Base-by-base conservation (phyloP, 2,329 filamentous ascomycete genomes). In the Aspergillus niger region DNA sequence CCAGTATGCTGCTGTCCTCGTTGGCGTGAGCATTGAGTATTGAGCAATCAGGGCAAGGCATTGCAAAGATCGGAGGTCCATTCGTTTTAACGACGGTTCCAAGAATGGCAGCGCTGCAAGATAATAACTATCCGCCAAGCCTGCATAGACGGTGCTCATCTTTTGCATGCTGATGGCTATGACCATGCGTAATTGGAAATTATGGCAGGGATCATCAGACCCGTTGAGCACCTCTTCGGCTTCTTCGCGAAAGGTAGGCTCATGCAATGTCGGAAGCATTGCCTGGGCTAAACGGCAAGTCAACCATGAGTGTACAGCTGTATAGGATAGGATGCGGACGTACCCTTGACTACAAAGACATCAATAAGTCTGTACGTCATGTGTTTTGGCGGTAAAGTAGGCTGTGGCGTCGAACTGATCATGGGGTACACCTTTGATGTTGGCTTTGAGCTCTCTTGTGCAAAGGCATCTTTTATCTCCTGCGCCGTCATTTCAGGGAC, bases 91-190 rank as follows among this genome's bases (percentile, higher is more conserved):
- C 10, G 96, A 88, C 2, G 87, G 86, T 74, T 97, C 91, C 63
- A 98, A 87, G 69, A 89, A 89, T 63, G 89, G 87, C 79, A 98
- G 88, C 5, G 94, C 94, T 24, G 93, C 91, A 22, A 97, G 83
- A 71, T 97, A 98, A 78, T 96, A 98, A 72, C 92, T 93, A 76
- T 98, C 94, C 30, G 95, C 94, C 28, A 98, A 81, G 24, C 93
- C 93, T n/a, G 93, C 92, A 75, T 95, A 98, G 65, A 91, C 88
- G 0, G 89, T 86, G 72, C 93, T 91, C 70, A 97, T 83, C 76
- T 96, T 97, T 76, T 98, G 94, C 76, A 98, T 85, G 74, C 92
- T 94, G 70, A 97, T 96, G 30, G 95, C 94, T 71, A 98, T 88
- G 56, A 97, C 91, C 86, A 98, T 93, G 60, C 91, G 89, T 54